Percentiles rank a stretch among this genome's conserved stretches.
Conservation (phyloP, 1,139 yeast species). For the Torulaspora globosa region DNA sequence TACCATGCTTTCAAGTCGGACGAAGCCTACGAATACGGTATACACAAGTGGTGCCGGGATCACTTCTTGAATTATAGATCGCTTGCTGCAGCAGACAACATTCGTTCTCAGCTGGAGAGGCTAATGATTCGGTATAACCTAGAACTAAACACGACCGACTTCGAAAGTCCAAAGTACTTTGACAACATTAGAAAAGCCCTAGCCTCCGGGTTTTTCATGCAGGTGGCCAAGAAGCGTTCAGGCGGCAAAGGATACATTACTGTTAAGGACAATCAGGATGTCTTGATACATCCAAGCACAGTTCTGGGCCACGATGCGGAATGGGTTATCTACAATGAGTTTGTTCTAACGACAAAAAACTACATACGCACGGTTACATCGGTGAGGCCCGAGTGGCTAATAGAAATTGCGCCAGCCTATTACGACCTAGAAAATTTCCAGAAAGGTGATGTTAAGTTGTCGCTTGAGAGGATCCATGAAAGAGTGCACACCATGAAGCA, state of each 20-base stretch:
- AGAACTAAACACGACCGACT: conserved; percentile 66
- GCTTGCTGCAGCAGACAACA: conserved; percentile 75
- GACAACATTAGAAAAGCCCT: conserved; percentile 80
- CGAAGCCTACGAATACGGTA: conserved; percentile 58
- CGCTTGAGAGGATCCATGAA: conserved; percentile 64
- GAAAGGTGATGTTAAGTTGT: conserved; percentile 78
- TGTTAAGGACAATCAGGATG: conserved; percentile 94
- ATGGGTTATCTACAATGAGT: conserved; percentile 93
- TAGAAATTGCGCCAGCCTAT: conserved; percentile 83
- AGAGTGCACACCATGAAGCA: conserved; percentile 46
- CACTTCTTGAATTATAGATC: conserved; percentile 83
- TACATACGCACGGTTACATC: conserved; percentile 93
- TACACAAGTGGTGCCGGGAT: conserved; percentile 86
- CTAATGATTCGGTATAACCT: conserved; percentile 80
- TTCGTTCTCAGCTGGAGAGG: conserved; percentile 75
- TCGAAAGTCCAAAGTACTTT: conserved; percentile 62
- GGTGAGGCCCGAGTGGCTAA: conserved; percentile 80
- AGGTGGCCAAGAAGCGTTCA: conserved; percentile 83
- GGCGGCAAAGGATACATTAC: conserved; percentile 79
- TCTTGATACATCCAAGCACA: conserved; percentile 86
- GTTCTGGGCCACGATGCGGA: conserved; percentile 81
- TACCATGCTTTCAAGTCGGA: conserved; percentile 77
- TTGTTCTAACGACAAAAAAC: conserved; percentile 88
- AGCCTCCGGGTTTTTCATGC: conserved; percentile 96
- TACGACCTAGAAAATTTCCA: conserved; percentile 70